A percentile compares a stretch with the other conserved stretches of the same genome.
Evolutionary conservation across 352 stramenopile species (phyloP).

Genomic region (Thraustotheca clavata): DNA sequence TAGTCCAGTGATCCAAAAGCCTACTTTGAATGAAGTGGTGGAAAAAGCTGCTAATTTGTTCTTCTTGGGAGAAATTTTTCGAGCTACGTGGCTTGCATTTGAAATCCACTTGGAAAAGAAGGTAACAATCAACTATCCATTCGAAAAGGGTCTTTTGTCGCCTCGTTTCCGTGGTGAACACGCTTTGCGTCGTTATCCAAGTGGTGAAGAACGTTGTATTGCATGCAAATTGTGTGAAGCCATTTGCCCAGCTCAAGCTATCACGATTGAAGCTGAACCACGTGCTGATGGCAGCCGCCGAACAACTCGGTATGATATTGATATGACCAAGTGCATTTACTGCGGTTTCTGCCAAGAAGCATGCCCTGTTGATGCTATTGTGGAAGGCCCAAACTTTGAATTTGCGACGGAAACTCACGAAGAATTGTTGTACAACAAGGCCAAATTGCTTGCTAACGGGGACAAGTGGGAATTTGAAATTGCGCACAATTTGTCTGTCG

Average conservation of each 20-base stretch:
- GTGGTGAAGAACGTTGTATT: conserved; percentile 99
- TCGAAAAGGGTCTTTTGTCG: conserved; percentile 94
- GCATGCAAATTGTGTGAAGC: conserved; percentile 99
- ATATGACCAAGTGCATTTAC: conserved; percentile 99
- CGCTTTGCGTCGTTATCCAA: conserved; percentile 97
- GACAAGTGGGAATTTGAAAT: conserved; percentile 99
- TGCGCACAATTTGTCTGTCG: conserved; percentile 97
- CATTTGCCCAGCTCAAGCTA: conserved; percentile 98
- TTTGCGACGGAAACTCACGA: conserved; percentile 99
- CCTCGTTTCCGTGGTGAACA: conserved; percentile 98
- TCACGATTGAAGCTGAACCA: conserved; percentile 98
- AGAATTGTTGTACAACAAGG: conserved; percentile 99
- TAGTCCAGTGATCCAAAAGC: conserved; percentile 29
- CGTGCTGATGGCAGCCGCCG: conserved; percentile 95
- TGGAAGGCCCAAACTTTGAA: conserved; percentile 99
- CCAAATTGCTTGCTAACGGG: conserved; percentile 98
- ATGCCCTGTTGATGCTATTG: conserved; percentile 99
- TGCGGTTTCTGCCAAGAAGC: conserved; percentile 95
- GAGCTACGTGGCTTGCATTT: conserved; percentile 68
- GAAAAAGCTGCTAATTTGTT: conserved; percentile 79
- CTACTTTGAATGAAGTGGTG: conserved; percentile 57
- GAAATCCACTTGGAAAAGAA: conserved; percentile 86
- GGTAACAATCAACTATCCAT: conserved; percentile 99
- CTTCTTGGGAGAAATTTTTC: conserved; percentile 75
- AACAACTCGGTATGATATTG: conserved; percentile 99